A percentile compares a stretch with the other conserved stretches of the same genome.
Evolutionary conservation across 1,284 basidiomycete genomes (phyloP).

Genomic region (Trichosporon coremiiforme): DNA sequence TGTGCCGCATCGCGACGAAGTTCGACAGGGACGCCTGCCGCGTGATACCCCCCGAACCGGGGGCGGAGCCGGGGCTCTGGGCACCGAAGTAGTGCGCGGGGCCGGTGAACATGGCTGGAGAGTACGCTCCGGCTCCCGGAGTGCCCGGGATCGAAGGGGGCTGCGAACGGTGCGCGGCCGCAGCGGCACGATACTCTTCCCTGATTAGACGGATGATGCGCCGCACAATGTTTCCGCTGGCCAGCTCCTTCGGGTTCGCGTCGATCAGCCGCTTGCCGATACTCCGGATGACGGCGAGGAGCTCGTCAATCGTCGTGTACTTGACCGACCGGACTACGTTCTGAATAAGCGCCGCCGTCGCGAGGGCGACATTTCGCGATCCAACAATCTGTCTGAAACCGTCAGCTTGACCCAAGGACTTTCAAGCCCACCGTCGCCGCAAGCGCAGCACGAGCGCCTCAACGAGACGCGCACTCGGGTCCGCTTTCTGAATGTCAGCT

Average conservation of each 20-base stretch:
- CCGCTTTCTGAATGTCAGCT: conserved; percentile 36
- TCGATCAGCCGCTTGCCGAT: conserved; percentile 79
- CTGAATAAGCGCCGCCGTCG: conserved; percentile 82
- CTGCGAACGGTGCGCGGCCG: conserved; percentile 45
- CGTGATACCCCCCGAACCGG: conserved; percentile 8
- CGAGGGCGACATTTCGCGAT: conserved; percentile 81
- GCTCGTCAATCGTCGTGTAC: conserved; percentile 83
- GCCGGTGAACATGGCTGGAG: conserved; percentile 49
- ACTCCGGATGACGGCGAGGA: conserved; percentile 75
- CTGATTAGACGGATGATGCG: conserved; percentile 88
- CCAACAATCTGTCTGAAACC: conserved; percentile 73
- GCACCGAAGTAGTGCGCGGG: conserved; percentile 41
- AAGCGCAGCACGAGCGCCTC: conserved; percentile 68
- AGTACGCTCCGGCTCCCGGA: conserved; percentile 45
- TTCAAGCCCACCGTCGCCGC: conserved; percentile 64
- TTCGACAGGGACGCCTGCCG: conserved; percentile 50
- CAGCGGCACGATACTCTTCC: conserved; percentile 75
- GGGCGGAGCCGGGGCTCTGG: conserved; percentile 16
- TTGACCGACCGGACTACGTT: conserved; percentile 84
- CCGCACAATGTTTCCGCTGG: conserved; percentile 89
- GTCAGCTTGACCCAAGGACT: conserved; percentile 13
- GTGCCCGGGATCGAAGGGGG: conserved; percentile 50
- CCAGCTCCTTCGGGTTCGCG: conserved; percentile 93
- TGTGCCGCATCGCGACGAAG: conserved; percentile 56
- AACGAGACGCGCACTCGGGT: conserved; percentile 58